Evolutionary conservation across 129 eudicot species (phyloP).

Genomic region (Centaurea solstitialis): DNA sequence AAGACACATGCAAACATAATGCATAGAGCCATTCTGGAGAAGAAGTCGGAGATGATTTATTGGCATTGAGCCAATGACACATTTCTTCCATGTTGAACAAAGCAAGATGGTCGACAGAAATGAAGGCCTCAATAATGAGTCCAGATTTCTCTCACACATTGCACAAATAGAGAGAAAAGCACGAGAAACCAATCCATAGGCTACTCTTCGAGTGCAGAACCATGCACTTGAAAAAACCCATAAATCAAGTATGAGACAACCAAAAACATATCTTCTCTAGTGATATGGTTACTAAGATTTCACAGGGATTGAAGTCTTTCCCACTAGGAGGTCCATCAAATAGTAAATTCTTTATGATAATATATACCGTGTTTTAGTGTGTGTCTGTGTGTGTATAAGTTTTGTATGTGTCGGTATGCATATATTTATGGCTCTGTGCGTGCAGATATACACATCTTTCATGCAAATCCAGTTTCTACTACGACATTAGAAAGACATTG

Average conservation of each 20-base stretch:
- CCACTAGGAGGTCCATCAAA: neutral
- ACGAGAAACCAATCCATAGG: neutral
- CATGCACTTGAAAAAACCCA: neutral
- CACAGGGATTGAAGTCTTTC: neutral
- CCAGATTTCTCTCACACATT: neutral
- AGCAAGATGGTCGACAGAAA: neutral
- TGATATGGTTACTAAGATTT: neutral
- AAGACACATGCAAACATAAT: neutral
- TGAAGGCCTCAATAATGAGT: slow-evolving; percentile 8
- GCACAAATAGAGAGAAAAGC: neutral
- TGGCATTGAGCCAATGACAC: neutral
- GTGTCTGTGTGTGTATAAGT: neutral
- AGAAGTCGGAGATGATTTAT: neutral
- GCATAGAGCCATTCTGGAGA: neutral
- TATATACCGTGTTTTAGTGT: neutral
- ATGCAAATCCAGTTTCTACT: slow-evolving; percentile 5
- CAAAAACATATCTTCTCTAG: neutral
- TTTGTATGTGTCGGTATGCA: neutral
- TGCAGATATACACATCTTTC: neutral
- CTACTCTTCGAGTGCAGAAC: slow-evolving; percentile 1
- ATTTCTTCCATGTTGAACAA: neutral
- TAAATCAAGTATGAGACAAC: slow-evolving; percentile 7
- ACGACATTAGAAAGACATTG: neutral
- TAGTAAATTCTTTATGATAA: neutral
- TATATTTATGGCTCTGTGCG: neutral